A percentile compares a stretch with the other conserved stretches of the same genome.
phyloP scores from a whole-genome alignment of 177 flowering plant species.

The Vitis hybrid region DNA sequence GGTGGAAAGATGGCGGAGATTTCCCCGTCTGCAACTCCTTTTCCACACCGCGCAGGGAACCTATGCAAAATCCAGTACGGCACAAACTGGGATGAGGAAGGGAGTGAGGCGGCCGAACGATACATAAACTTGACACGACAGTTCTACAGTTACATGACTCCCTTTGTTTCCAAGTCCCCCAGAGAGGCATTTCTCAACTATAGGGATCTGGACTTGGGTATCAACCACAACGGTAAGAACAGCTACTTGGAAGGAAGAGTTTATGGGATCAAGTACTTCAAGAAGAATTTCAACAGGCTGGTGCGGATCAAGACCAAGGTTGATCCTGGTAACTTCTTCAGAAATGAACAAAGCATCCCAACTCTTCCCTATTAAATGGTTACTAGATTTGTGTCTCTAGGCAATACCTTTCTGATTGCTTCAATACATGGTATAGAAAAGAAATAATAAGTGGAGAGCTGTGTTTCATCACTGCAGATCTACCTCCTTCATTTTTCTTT shows the following conservation, averaged over 20 bases:
- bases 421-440: no score
- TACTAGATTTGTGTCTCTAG: no score
- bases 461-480: no score
- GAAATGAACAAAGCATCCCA: slow-evolving; percentile 54
- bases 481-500: no score
- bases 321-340: slow-evolving; percentile 48
- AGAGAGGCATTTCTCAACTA: slow-evolving; percentile 43
- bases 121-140: slow-evolving; percentile 22
- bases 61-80: slow-evolving; percentile 38
- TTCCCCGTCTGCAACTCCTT: slow-evolving; percentile 29
- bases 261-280: slow-evolving; percentile 38
- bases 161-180: slow-evolving; percentile 38
- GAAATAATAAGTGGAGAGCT: no score
- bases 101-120: slow-evolving; percentile 14
- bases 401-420: no score
- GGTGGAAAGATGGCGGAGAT: slow-evolving; percentile 46
- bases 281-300: slow-evolving; percentile 35
- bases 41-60: slow-evolving; percentile 51
- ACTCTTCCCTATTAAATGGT: slow-evolving; percentile 10
- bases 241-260: slow-evolving; percentile 23
- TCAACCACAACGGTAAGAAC: slow-evolving; percentile 8
- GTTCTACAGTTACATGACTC: slow-evolving; percentile 32
- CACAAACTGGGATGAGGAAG: slow-evolving; percentile 28
- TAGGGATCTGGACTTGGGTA: slow-evolving; percentile 46
- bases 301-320: slow-evolving; percentile 41